A percentile compares a stretch with the other conserved stretches of the same genome.
Evolutionary conservation across 2,329 filamentous ascomycete genomes (phyloP).

Genomic region (Penicillium fuscoglaucum): DNA sequence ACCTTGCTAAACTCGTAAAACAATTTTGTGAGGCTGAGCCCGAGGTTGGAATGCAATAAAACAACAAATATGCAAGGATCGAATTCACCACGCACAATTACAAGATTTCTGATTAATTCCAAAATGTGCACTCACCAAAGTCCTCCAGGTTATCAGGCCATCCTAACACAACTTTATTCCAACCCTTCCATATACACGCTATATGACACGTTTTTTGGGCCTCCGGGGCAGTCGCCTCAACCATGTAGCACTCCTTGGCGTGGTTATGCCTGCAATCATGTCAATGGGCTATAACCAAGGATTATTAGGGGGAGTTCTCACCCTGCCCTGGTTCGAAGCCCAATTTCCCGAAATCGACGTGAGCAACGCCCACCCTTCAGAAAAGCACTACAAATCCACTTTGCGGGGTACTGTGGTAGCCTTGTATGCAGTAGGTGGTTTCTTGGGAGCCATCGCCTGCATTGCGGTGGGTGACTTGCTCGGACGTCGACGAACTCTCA

Average conservation of each 20-base stretch:
- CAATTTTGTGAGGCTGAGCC: not conserved
- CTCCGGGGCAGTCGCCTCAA: slow-evolving; percentile 19
- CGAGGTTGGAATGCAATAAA: not conserved
- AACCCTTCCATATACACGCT: not conserved
- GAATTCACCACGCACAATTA: not conserved
- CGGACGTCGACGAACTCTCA: slow-evolving; percentile 15
- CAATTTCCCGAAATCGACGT: slow-evolving; percentile 17
- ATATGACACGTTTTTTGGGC: slow-evolving; percentile 16
- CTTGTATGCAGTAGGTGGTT: slow-evolving; percentile 16
- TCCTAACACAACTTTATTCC: not conserved
- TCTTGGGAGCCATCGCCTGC: slow-evolving; percentile 16
- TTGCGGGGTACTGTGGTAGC: slow-evolving; percentile 17
- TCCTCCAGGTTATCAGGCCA: not conserved
- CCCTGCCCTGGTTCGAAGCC: slow-evolving; percentile 14
- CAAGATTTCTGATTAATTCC: not conserved
- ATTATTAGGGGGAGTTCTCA: slow-evolving; percentile 19
- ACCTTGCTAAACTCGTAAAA: not conserved
- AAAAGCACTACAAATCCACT: slow-evolving; percentile 10
- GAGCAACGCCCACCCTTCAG: slow-evolving; percentile 1
- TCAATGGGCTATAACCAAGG: slow-evolving; percentile 20
- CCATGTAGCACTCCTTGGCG: slow-evolving; percentile 8
- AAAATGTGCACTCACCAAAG: not conserved
- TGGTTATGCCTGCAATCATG: slow-evolving; percentile 18
- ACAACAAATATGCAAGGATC: slow-evolving; percentile 4
- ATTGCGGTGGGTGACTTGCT: slow-evolving; percentile 16